Base-by-base conservation (phyloP, 306 rosid genomes). In the Mimosa bimucronata region DNA sequence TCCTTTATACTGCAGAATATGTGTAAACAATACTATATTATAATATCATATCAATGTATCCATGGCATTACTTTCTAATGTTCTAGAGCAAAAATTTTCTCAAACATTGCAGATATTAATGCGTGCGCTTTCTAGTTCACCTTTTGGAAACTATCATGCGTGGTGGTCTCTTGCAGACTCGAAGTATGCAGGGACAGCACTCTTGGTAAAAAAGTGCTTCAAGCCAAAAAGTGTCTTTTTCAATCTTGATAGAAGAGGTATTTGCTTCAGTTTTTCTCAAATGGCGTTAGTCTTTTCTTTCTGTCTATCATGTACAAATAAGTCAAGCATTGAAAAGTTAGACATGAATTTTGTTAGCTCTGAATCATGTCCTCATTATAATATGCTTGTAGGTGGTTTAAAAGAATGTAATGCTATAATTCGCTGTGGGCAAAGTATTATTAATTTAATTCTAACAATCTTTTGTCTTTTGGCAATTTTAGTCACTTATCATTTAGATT, bases 91-190 rank as follows among this genome's bases (percentile, higher is more conserved):
- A 23, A 66, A 69, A 66, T 80, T 52, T 80, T 48, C 52, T 76
- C 79, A 25, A 80, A 81, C 82, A 48, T 21, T 86, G 87, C 95
- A 95, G 98, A 83, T 86, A 58, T 75, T 92, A 88, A 86, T 86
- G 96, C 97, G 92, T 66, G 98, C 97, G 9, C 93, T 95, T 80
- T 90, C 97, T 75, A 86, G 86, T 77, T 91, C 90, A 7, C 98
- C 98, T 15, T 91, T 95, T 79, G 90, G 86, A 65, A 82, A 90
- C 83, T 95, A 92, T 82, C 91, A 44, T 66, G 90, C 88, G 71
- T 95, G 98, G 98, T 95, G 98, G 98, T 95, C 98, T 85, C 97
- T 95, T 50, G 90, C 98, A 50, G 98, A 92, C 76, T 95, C 98
- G 26, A 95, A 95, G 85, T 95, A 95, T 83, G 98, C 98, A 41